Evolutionary conservation across 2,329 filamentous ascomycete species (phyloP).

Genomic region (Diaporthe citriasiana): DNA sequence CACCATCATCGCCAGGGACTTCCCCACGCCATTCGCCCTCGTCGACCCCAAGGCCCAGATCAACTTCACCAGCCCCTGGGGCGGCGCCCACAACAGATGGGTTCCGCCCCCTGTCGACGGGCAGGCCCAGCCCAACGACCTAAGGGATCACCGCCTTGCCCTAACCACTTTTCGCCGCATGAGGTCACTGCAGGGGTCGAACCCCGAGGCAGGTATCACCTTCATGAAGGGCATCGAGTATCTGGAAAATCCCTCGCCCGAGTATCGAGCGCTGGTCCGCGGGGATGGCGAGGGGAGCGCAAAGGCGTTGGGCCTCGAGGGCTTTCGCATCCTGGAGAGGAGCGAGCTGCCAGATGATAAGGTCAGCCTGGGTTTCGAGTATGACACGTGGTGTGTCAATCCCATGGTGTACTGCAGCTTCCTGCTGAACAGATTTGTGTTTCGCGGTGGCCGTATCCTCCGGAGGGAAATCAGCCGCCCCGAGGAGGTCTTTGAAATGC

Average conservation of each 20-base stretch:
- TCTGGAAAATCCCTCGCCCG: constrained; percentile 60
- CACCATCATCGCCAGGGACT: constrained; percentile 61
- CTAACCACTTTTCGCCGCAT: constrained; percentile 60
- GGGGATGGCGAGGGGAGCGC: constrained; percentile 45
- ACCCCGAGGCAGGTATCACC: constrained; percentile 62
- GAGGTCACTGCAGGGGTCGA: constrained; percentile 49
- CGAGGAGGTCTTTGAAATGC: constrained; percentile 56
- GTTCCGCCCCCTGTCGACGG: constrained; percentile 55
- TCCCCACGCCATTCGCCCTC: constrained; percentile 62
- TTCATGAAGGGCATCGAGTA: constrained; percentile 66
- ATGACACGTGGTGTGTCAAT: constrained; percentile 69
- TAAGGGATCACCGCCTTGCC: constrained; percentile 59
- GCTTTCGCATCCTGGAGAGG: constrained; percentile 54
- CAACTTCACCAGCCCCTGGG: constrained; percentile 71
- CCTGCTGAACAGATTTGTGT: constrained; percentile 58
- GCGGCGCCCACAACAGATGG: constrained; percentile 68
- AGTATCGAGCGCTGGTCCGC: constrained; percentile 55
- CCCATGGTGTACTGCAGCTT: constrained; percentile 67
- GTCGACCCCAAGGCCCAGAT: constrained; percentile 57
- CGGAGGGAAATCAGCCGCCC: constrained; percentile 54
- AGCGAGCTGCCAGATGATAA: constrained; percentile 57
- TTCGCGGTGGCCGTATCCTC: constrained; percentile 53
- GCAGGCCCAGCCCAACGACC: constrained; percentile 45
- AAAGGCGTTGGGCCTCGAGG: constrained; percentile 51
- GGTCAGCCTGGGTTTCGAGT: constrained; percentile 63